phyloP scores from a whole-genome alignment of 2,329 filamentous ascomycete genomes.

The Cercospora janseana region DNA sequence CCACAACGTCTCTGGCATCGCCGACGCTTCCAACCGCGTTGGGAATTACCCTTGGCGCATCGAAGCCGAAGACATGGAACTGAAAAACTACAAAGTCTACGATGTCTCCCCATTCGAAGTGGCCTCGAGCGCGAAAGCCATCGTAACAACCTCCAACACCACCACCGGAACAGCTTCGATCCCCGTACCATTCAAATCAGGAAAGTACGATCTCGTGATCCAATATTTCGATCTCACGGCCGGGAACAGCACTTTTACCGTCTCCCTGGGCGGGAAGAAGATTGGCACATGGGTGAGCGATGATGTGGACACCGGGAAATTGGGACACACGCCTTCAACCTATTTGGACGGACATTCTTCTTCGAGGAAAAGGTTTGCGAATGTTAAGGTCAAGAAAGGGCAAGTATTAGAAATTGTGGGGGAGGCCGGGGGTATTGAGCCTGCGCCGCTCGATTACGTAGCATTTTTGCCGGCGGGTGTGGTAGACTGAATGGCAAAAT shows the following conservation, averaged over 20 bases:
- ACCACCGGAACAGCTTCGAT: conserved; percentile 52
- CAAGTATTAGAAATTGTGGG: conserved; percentile 58
- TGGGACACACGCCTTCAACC: conserved; percentile 59
- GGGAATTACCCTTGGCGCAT: conserved; percentile 63
- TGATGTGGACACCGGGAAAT: conserved; percentile 50
- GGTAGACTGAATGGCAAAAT: conserved; percentile 22
- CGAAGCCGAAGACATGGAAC: conserved; percentile 64
- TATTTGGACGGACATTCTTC: conserved; percentile 66
- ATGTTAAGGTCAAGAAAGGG: conserved; percentile 53
- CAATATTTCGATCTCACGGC: conserved; percentile 65
- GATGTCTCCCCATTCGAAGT: conserved; percentile 59
- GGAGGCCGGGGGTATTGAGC: conserved; percentile 58
- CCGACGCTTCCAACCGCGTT: conserved; percentile 57
- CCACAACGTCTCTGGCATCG: conserved; percentile 58
- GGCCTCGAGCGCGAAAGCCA: conserved; percentile 55
- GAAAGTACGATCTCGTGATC: conserved; percentile 62
- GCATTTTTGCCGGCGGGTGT: conserved; percentile 58
- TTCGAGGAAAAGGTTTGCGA: conserved; percentile 50
- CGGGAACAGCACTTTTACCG: conserved; percentile 57
- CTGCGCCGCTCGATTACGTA: conserved; percentile 66
- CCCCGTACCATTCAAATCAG: conserved; percentile 49
- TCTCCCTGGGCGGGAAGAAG: conserved; percentile 54
- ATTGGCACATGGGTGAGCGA: conserved; percentile 55
- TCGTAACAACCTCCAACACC: conserved; percentile 56
- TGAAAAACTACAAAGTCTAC: conserved; percentile 57